Evolutionary conservation across 2,329 filamentous ascomycete species (phyloP), one percentile per base, ranked within the genome.

Genomic region (Zarea fungicola): DNA sequence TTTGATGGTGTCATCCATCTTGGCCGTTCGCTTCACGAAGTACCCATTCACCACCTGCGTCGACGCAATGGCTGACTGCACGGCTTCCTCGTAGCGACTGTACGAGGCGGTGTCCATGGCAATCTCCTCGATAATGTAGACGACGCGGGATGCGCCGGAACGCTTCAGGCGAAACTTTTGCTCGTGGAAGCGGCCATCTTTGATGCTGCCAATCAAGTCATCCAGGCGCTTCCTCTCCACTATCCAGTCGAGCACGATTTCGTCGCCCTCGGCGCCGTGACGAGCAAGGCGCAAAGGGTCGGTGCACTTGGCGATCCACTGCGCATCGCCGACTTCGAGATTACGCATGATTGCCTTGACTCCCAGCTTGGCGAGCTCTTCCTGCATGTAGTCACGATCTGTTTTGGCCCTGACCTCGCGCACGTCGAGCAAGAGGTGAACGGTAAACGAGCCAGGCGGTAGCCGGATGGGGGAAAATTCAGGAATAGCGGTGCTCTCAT

Each of bases 161-260:
- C 81, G 81, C 48, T 78, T 77, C 10, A 92, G 74, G 1, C 88
- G 83, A 61, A 90, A 92, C 62, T 93, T 92, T 62, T 93, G 88
- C 62, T 93, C 88, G 56, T 85, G 84, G 57, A 90, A 92, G 3
- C 88, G 81, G 1, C 87, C 86, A 54, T 92, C 88, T 63, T 87
- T 89, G 67, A 93, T 89, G 53, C 85, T 90, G 43, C 77, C 72
- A n/a, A 92, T 76, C 40, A 93, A 69, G 62, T 93, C 88, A 60
- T 92, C 87, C 0, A 91, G 75, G 8, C 88, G 76, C 62, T 93
- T 93, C 52, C 88, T 77, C 66, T 93, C 88, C 1, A 90, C 78
- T 37, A 93, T 87, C 75, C 84, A 89, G 63, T 92, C 87, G 5
- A 93, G 72, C 40, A 89, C 80, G 11, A 92, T 67, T 62, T 91